These are phyloP conservation scores for Aspergillus fumigatus DNA, from an alignment of 2,329 filamentous ascomycete genomes.

Conservation along the genomic window DNA sequence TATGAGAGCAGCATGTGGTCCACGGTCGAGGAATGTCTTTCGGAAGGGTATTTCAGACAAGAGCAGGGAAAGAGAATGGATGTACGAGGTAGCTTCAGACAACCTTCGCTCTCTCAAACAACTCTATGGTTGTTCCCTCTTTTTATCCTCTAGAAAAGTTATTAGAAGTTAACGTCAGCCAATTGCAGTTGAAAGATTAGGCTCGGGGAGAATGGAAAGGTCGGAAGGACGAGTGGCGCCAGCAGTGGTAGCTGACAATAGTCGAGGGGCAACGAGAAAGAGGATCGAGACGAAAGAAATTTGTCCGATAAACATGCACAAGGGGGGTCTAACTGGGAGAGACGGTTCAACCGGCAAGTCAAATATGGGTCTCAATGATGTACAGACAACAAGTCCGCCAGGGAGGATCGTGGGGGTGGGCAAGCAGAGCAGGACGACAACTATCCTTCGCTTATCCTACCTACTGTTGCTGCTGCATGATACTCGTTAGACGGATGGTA, in stretches of 20 bases:
- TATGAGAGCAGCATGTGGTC: constrained; percentile 17
- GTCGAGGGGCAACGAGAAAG: not conserved
- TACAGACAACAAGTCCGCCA: not conserved
- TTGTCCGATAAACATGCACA: not conserved
- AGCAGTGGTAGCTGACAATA: not conserved
- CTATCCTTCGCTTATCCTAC: not conserved
- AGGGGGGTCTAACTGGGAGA: not conserved
- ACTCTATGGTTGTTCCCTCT: not conserved
- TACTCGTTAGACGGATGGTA: not conserved
- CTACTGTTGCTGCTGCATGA: not conserved
- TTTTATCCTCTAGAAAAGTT: not conserved
- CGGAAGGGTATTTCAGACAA: not conserved
- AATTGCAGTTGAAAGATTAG: not conserved
- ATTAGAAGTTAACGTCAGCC: not conserved
- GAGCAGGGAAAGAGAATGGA: not conserved
- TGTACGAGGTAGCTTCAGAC: not conserved
- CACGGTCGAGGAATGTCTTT: not conserved
- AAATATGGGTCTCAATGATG: not conserved
- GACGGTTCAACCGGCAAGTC: not conserved
- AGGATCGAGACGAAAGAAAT: not conserved
- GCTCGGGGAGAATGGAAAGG: not conserved
- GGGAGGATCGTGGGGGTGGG: not conserved
- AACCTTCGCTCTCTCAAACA: not conserved
- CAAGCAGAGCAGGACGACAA: not conserved
- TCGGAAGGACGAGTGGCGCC: not conserved